A percentile compares a stretch with the other conserved stretches of the same genome.
These are phyloP conservation scores for Xylaria hypoxylon DNA, from an alignment of 2,329 filamentous ascomycete species.

Conservation along the genomic window DNA sequence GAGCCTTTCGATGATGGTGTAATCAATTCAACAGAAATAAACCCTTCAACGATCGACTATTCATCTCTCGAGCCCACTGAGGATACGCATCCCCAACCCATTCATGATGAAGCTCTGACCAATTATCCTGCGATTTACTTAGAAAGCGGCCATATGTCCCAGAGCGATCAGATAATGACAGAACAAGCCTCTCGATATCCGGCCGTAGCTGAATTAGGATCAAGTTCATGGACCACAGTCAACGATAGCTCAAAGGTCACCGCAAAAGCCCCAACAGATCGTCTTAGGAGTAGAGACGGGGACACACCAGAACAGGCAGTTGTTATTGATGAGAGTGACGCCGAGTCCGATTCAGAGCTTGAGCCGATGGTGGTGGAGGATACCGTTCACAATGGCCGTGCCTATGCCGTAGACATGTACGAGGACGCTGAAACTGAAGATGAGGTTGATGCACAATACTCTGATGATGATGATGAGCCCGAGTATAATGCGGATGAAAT, in stretches of 20 bases:
- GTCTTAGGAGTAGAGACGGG: conserved; percentile 40
- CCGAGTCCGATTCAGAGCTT: conserved; percentile 42
- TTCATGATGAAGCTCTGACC: conserved; percentile 30
- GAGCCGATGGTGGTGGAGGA: conserved; percentile 39
- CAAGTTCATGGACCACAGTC: conserved; percentile 46
- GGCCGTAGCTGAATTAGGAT: conserved; percentile 16
- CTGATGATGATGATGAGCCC: conserved; percentile 48
- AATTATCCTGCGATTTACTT: conserved; percentile 46
- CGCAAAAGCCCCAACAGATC: conserved; percentile 34
- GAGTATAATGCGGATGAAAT: conserved; percentile 50
- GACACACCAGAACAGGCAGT: conserved; percentile 46
- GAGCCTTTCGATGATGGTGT: conserved; percentile 5
- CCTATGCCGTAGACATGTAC: conserved; percentile 41
- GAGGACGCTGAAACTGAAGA: conserved; percentile 47
- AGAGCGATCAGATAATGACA: conserved; percentile 26
- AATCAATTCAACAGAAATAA: not conserved
- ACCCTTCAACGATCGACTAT: conserved; percentile 32
- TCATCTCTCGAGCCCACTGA: conserved; percentile 40
- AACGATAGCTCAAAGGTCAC: conserved; percentile 41
- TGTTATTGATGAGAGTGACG: conserved; percentile 50
- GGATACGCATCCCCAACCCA: conserved; percentile 25
- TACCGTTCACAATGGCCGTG: conserved; percentile 34
- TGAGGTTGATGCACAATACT: conserved; percentile 45
- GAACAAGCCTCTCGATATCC: conserved; percentile 23
- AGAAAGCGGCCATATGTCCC: conserved; percentile 33